Evolutionary conservation across 2,329 filamentous ascomycete species (phyloP).

Genomic region (Helminthosporium solani): DNA sequence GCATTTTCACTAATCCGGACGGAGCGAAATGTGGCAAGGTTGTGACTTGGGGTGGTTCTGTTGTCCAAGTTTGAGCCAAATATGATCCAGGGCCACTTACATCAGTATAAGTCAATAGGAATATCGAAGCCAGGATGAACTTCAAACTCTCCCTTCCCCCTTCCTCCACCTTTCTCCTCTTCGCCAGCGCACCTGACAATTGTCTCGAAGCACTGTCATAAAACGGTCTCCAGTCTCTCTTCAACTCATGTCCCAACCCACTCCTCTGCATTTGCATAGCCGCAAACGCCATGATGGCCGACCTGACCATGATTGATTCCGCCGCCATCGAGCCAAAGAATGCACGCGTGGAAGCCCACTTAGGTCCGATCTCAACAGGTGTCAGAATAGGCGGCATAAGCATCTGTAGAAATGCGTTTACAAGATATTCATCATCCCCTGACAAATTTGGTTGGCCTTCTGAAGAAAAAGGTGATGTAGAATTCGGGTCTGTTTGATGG

Average conservation of each 20-base stretch:
- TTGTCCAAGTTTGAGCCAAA: no score
- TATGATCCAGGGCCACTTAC: slow-evolving; percentile 17
- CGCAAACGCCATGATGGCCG: slow-evolving; percentile 55
- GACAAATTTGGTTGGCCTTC: slow-evolving; percentile 20
- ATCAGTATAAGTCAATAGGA: slow-evolving; percentile 58
- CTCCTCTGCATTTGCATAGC: slow-evolving; percentile 45
- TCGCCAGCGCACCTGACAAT: slow-evolving; percentile 21
- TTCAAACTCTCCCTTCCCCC: slow-evolving; percentile 29
- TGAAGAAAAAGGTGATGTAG: slow-evolving; percentile 32
- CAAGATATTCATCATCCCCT: slow-evolving; percentile 42
- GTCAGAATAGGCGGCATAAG: slow-evolving; percentile 56
- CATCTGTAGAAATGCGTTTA: slow-evolving; percentile 53
- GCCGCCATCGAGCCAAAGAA: slow-evolving; percentile 52
- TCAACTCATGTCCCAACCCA: slow-evolving; percentile 35
- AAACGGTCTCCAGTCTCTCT: slow-evolving; percentile 34
- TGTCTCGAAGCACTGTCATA: slow-evolving; percentile 34
- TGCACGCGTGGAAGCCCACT: slow-evolving; percentile 54
- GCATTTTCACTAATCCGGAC: not conserved
- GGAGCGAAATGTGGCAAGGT: not conserved
- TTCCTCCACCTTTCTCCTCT: slow-evolving; percentile 14
- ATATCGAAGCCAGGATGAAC: slow-evolving; percentile 53
- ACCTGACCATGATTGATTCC: slow-evolving; percentile 50
- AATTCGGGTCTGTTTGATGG: slow-evolving; percentile 20
- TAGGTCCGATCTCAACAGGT: slow-evolving; percentile 55
- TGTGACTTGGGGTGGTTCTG: no score